Evolutionary conservation across 306 rosid genomes (phyloP).

Genomic region (Cyclanthera cordifolia): DNA sequence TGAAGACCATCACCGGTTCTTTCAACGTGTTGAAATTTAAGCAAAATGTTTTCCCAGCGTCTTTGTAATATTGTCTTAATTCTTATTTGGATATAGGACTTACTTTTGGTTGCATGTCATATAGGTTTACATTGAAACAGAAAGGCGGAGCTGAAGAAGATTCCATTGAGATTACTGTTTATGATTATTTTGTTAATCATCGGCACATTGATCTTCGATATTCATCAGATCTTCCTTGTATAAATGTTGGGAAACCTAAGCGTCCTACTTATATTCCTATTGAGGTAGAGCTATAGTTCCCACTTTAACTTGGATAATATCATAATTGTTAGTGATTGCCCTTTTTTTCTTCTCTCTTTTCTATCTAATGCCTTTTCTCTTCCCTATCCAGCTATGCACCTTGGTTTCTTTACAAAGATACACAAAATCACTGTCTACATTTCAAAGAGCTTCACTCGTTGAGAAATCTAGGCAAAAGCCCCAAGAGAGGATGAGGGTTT

Average conservation of each 20-base stretch:
- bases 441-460: constrained; percentile 71
- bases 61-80: neutral
- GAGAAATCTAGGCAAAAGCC: constrained; percentile 96
- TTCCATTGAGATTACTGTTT: constrained; percentile 54
- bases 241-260: constrained; percentile 90
- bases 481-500: constrained; percentile 60
- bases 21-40: neutral
- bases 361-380: neutral
- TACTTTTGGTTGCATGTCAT: neutral
- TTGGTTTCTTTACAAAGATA: constrained; percentile 75
- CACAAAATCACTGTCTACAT: constrained; percentile 65
- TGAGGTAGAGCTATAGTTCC: constrained; percentile 38
- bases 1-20: neutral
- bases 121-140: constrained; percentile 53
- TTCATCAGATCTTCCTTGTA: constrained; percentile 67
- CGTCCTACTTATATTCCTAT: constrained; percentile 75
- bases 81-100: neutral
- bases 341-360: neutral
- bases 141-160: constrained; percentile 27
- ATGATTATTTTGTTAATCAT: constrained; percentile 60
- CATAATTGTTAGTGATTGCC: neutral
- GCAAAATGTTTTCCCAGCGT: neutral
- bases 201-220: constrained; percentile 48
- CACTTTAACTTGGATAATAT: neutral
- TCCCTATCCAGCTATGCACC: constrained; percentile 51